These are phyloP conservation scores for Acacia concinna DNA, from an alignment of 331 rosid species.

Conservation along the genomic window DNA sequence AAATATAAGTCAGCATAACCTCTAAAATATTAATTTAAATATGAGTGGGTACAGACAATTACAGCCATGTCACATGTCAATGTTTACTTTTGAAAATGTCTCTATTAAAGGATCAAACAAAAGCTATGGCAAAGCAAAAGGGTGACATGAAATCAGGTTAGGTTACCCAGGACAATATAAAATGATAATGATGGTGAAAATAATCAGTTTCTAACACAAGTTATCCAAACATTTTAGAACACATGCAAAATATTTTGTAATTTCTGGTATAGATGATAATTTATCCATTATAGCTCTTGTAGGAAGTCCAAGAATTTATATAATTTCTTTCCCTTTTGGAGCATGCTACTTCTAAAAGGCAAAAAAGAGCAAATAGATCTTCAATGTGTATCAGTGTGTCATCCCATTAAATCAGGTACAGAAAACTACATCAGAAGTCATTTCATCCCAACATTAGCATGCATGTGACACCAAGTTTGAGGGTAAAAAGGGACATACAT, in stretches of 20 bases:
- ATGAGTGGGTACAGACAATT: background rate
- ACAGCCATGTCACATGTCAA: background rate
- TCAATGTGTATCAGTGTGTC: background rate
- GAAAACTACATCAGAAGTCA: background rate
- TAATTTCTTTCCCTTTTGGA: background rate
- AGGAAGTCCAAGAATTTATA: conserved; percentile 4
- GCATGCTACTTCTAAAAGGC: background rate
- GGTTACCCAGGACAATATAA: background rate
- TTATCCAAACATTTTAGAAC: background rate
- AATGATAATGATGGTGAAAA: background rate
- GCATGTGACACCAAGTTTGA: background rate
- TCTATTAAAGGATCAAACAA: background rate
- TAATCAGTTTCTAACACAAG: background rate
- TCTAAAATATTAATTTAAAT: background rate
- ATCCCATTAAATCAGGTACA: background rate
- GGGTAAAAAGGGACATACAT: conserved; percentile 44
- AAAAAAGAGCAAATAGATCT: background rate
- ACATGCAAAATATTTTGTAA: background rate
- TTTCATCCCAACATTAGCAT: conserved; percentile 10
- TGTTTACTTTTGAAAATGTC: background rate
- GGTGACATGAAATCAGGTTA: background rate
- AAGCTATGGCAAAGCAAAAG: background rate
- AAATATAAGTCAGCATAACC: background rate
- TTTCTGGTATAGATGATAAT: background rate
- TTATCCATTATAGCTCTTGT: background rate